Evolutionary conservation across 148 eudicot species (phyloP).

Genomic region (Persicaria tinctoria): DNA sequence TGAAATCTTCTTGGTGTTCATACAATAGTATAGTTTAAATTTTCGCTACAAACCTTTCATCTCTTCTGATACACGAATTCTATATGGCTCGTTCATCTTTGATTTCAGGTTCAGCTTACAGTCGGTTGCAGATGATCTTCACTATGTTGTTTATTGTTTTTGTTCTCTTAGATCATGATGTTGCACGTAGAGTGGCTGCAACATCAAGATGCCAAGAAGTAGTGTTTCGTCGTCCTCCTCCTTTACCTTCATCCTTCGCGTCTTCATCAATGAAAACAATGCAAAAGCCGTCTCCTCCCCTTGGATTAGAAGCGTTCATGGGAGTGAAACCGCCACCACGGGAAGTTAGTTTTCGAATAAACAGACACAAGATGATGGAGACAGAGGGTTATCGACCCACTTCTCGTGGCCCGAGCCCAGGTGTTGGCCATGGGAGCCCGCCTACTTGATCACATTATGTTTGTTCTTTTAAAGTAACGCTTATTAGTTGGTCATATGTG

Average conservation of each 20-base stretch:
- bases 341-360: constrained; percentile 12
- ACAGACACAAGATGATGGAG: constrained; percentile 33
- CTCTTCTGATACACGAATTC: background rate
- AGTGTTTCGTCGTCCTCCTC: background rate
- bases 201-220: constrained; percentile 11
- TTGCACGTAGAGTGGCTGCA: constrained; percentile 11
- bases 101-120: background rate
- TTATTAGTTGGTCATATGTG: no score
- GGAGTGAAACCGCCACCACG: constrained; percentile 12
- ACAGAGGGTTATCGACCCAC: constrained; percentile 43
- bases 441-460: constrained; percentile 15
- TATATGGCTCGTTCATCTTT: constrained; percentile 17
- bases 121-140: background rate
- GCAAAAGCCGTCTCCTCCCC: constrained; percentile 15
- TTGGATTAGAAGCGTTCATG: background rate
- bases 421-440: constrained; percentile 42
- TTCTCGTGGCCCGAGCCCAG: constrained; percentile 44
- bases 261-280: background rate
- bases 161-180: constrained; percentile 14
- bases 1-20: background rate
- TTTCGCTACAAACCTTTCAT: background rate
- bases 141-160: constrained; percentile 6
- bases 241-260: background rate
- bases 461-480: background rate
- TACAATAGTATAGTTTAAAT: no score